Percentiles rank a stretch among this genome's conserved stretches.
These are phyloP conservation scores for Cryptococcus amylolentus DNA, from an alignment of 1,284 basidiomycete species.

Conservation along the genomic window DNA sequence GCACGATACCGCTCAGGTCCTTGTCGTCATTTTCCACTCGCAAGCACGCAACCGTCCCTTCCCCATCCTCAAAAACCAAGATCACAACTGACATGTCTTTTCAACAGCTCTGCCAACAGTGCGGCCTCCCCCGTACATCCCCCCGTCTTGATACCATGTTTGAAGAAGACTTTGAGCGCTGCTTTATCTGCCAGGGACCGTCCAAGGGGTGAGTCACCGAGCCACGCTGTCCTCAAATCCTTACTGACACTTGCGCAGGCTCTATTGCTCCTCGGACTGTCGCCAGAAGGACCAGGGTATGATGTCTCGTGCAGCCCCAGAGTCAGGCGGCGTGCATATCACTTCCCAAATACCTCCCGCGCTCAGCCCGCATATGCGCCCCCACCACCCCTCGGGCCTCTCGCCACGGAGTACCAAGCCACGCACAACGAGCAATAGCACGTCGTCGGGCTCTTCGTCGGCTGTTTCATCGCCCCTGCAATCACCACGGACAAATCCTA, in stretches of 20 bases:
- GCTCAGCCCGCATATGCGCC: constrained; percentile 36
- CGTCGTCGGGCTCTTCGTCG: constrained; percentile 33
- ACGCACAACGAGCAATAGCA: constrained; percentile 15
- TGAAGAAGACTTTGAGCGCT: constrained; percentile 45
- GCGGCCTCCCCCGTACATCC: constrained; percentile 15
- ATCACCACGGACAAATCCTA: constrained; percentile 39
- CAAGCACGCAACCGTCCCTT: neutral
- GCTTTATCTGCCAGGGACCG: constrained; percentile 44
- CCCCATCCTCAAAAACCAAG: neutral
- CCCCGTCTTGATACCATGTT: constrained; percentile 39
- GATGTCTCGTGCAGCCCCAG: constrained; percentile 20
- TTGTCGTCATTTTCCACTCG: no score
- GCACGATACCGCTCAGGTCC: neutral
- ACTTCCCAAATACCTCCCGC: constrained; percentile 37
- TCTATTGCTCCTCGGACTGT: constrained; percentile 47
- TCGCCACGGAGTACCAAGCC: constrained; percentile 28
- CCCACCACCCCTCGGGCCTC: constrained; percentile 27
- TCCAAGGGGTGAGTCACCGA: constrained; percentile 34
- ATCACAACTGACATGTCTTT: constrained; percentile 2
- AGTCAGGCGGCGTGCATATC: constrained; percentile 26
- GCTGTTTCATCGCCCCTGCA: constrained; percentile 42
- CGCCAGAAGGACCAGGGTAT: constrained; percentile 39
- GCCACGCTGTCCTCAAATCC: neutral
- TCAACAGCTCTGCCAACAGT: constrained; percentile 14
- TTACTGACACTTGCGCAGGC: constrained; percentile 17